Base-by-base conservation (phyloP, 2,329 filamentous ascomycete genomes). In the Beauveria sp. region DNA sequence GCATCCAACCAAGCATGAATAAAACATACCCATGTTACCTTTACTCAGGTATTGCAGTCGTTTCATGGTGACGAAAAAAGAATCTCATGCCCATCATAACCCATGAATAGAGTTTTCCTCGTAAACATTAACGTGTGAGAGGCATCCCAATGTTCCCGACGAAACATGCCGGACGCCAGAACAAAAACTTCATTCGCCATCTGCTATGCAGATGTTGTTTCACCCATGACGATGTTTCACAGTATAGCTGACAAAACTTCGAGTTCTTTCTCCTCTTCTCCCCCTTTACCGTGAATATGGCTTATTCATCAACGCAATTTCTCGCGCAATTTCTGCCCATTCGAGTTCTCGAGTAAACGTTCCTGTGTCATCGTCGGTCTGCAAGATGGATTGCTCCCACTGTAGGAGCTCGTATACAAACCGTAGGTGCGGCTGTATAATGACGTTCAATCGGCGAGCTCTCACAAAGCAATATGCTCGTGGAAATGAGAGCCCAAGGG, bases 391-490 rank as follows among this genome's bases (percentile, higher is more conserved):
- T 74, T 97, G 93, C 75, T 99, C 95, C 91, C 93, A 98, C 73
- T 96, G 96, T 56, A 99, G 81, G 34, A 99, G 83, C 76, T 99
- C 95, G 71, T 98, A 96, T 67, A 90, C 89, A 76, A 99, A 99
- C 63, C 91, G 85, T 61, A 99, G 81, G 77, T 99, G 93, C 14
- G 95, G 95, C 73, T 99, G 95, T 66, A 99, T 98, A 66, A 99
- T 99, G 58, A 99, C 95, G 71, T 99, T 99, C 53, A 99, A 80
- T 64, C 95, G 83, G 59, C 95, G 85, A 22, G 95, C 95, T 38
- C 95, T 88, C 43, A 99, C 95, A 73, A 93, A 98, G 74, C 95
- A 98, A 75, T 99, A 99, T 63, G 95, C 95, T 61, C 90, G 84
- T 14, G 95, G 92, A 68, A 98, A 93, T 0, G 91, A 95, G 66